Conservation (phyloP, 1,139 yeast species). For the Suhomyces bolitotheri region DNA sequence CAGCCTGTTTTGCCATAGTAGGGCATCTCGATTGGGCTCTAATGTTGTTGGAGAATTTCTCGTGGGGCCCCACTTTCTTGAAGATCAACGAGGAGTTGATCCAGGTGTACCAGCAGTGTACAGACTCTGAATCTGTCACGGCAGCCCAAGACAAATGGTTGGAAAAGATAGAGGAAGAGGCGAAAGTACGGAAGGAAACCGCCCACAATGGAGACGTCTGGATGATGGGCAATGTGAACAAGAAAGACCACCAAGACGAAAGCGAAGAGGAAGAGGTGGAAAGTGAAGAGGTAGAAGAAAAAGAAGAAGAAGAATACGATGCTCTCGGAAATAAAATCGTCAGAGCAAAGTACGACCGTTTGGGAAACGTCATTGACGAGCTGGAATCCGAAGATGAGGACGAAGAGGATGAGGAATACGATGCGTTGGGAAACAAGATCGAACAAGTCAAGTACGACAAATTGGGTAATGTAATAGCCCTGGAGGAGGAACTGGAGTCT, state of each 20-base stretch:
- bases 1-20: constrained; percentile 94
- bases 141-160: constrained; percentile 79
- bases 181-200: constrained; percentile 57
- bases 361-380: constrained; percentile 20
- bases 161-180: constrained; percentile 65
- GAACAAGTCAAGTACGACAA: constrained; percentile 14
- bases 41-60: constrained; percentile 69
- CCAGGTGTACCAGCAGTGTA: constrained; percentile 72
- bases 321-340: constrained; percentile 13
- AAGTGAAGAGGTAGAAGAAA: constrained; percentile 15
- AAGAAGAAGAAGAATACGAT: constrained; percentile 13
- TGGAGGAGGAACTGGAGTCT: constrained; percentile 1
- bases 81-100: constrained; percentile 79
- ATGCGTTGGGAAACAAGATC: constrained; percentile 14
- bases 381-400: constrained; percentile 9
- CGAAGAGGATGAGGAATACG: constrained; percentile 11
- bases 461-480: constrained; percentile 16
- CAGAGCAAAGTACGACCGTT: constrained; percentile 15
- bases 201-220: constrained; percentile 65
- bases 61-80: constrained; percentile 90
- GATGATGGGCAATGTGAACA: constrained; percentile 77
- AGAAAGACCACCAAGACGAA: constrained; percentile 23
- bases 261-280: constrained; percentile 14
- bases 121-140: constrained; percentile 74
- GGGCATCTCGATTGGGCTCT: constrained; percentile 92